Evolutionary conservation across 225 moss, liverwort and hornwort genomes (phyloP).

Genomic region (Pseudoscleropodium purum): DNA sequence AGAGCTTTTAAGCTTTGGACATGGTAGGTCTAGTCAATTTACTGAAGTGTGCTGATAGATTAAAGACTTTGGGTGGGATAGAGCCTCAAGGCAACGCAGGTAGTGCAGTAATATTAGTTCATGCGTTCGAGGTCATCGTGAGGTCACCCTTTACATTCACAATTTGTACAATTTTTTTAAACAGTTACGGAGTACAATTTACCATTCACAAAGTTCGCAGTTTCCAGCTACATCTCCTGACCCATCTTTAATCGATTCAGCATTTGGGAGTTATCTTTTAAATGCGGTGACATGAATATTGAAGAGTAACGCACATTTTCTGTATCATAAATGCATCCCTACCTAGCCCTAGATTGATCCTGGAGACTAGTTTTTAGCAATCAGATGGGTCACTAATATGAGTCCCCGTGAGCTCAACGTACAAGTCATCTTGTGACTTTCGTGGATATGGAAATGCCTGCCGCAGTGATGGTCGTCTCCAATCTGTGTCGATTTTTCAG

Average conservation of each 20-base stretch:
- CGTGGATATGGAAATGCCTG: background rate
- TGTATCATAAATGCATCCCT: background rate
- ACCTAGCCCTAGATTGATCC: background rate
- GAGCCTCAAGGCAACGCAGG: slow-evolving; percentile 9
- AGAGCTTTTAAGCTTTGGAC: slow-evolving; percentile 7
- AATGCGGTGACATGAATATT: background rate
- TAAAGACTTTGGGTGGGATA: slow-evolving; percentile 5
- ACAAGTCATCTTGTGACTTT: background rate
- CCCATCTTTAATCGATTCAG: background rate
- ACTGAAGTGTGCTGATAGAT: slow-evolving; percentile 4
- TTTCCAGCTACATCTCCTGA: background rate
- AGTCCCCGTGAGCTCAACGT: background rate
- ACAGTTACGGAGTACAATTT: background rate
- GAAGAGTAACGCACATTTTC: background rate
- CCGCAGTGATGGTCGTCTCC: background rate
- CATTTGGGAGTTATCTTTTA: background rate
- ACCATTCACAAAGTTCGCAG: background rate
- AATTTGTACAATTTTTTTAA: slow-evolving; percentile 16
- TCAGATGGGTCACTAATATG: background rate
- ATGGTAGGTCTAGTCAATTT: slow-evolving; percentile 10
- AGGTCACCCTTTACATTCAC: slow-evolving; percentile 14
- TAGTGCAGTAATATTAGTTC: slow-evolving; percentile 4
- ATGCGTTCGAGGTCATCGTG: slow-evolving; percentile 10
- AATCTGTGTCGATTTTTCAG: background rate
- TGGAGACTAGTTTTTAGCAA: background rate